A percentile compares a stretch with the other conserved stretches of the same genome.
These are phyloP conservation scores for Aspergillus nidulans DNA, from an alignment of 495 filamentous ascomycete species.

Conservation along the genomic window DNA sequence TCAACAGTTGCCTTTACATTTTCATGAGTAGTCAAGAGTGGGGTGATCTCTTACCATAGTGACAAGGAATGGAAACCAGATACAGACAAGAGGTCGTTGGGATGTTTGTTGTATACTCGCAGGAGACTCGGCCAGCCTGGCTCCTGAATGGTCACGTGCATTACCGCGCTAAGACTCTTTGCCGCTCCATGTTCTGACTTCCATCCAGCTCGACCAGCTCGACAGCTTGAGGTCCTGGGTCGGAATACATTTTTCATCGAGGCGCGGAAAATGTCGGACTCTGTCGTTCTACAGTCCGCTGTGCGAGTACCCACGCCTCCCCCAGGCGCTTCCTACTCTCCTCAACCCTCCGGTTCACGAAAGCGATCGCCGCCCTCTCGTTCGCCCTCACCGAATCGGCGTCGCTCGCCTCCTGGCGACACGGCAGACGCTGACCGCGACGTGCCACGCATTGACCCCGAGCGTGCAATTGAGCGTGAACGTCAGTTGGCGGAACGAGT, in stretches of 20 bases:
- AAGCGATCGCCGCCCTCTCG: slow-evolving; percentile 61
- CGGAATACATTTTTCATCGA: neutral
- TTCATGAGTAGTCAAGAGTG: neutral
- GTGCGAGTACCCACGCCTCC: slow-evolving; percentile 65
- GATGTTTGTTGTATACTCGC: slow-evolving; percentile 4
- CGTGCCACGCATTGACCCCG: slow-evolving; percentile 48
- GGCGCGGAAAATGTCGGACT: slow-evolving; percentile 37
- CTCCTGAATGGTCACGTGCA: slow-evolving; percentile 26
- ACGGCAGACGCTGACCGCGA: slow-evolving; percentile 31
- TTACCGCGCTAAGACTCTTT: slow-evolving; percentile 27
- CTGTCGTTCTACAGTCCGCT: slow-evolving; percentile 57
- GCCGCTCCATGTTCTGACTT: slow-evolving; percentile 20
- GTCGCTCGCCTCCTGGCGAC: slow-evolving; percentile 52
- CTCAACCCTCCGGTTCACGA: slow-evolving; percentile 44
- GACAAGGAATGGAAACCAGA: slow-evolving; percentile 9
- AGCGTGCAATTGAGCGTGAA: slow-evolving; percentile 56
- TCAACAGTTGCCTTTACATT: slow-evolving; percentile 10
- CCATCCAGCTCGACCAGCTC: slow-evolving; percentile 10
- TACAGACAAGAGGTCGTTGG: neutral
- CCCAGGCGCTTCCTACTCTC: slow-evolving; percentile 47
- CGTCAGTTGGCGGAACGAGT: slow-evolving; percentile 59
- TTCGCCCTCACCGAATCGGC: slow-evolving; percentile 60
- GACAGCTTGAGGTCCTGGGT: neutral
- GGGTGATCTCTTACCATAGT: slow-evolving; percentile 24
- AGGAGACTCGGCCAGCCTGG: slow-evolving; percentile 17